Evolutionary conservation across 2,329 filamentous ascomycete genomes (phyloP).

Genomic region (Scedosporium dehoogii): DNA sequence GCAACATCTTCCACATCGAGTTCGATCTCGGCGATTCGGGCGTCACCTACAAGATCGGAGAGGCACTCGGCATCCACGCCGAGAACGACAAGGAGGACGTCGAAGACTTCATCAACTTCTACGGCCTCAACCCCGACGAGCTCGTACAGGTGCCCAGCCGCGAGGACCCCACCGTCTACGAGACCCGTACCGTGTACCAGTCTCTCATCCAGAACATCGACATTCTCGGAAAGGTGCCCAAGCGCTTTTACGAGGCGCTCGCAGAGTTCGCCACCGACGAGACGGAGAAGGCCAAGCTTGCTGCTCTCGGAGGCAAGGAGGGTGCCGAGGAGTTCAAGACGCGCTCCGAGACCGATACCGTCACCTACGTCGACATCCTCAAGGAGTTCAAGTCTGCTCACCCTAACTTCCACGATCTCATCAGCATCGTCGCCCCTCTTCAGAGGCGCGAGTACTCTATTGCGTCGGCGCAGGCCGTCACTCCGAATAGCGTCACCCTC

Average conservation of each 20-base stretch:
- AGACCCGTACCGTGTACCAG: conserved; percentile 90
- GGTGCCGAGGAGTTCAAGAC: conserved; percentile 87
- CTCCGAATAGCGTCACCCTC: conserved; percentile 77
- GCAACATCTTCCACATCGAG: conserved; percentile 99
- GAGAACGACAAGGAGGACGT: conserved; percentile 81
- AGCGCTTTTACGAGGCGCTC: conserved; percentile 93
- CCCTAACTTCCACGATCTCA: conserved; percentile 79
- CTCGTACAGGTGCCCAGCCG: conserved; percentile 86
- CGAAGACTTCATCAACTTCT: conserved; percentile 77
- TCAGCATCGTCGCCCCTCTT: conserved; percentile 77
- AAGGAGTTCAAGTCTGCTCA: conserved; percentile 84
- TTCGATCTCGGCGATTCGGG: conserved; percentile 90
- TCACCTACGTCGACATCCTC: conserved; percentile 85
- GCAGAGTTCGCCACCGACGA: conserved; percentile 78
- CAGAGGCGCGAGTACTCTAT: conserved; percentile 99
- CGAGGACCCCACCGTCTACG: conserved; percentile 62
- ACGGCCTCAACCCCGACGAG: conserved; percentile 72
- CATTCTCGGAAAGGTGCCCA: conserved; percentile 92
- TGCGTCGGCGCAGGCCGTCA: conserved; percentile 90
- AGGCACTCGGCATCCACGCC: conserved; percentile 91
- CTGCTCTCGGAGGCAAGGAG: conserved; percentile 64
- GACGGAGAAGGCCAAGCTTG: conserved; percentile 70
- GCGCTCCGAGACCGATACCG: conserved; percentile 78
- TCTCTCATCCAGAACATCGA: conserved; percentile 86
- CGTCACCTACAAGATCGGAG: conserved; percentile 92